phyloP scores from a whole-genome alignment of 2,329 filamentous ascomycete species.

The Fusarium drepaniforme region DNA sequence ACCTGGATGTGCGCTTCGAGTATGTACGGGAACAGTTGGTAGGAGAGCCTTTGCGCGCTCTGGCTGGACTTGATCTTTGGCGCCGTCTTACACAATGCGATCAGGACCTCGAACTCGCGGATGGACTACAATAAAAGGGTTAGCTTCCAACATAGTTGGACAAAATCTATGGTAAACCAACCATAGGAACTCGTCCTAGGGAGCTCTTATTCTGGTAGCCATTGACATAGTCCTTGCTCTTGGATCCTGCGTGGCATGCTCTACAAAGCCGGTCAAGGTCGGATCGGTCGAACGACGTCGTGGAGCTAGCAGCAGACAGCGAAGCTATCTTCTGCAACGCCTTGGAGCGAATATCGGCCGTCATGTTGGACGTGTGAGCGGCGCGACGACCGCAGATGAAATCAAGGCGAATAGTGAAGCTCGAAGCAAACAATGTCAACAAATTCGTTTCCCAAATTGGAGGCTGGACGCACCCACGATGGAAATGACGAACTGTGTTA shows the following conservation, averaged over 20 bases:
- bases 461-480: conserved; percentile 15
- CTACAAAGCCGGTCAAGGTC: conserved; percentile 73
- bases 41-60: conserved; percentile 82
- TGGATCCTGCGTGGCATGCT: conserved; percentile 64
- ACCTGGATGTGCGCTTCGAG: conserved; percentile 85
- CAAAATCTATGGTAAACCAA: conserved; percentile 48
- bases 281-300: conserved; percentile 69
- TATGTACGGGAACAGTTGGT: conserved; percentile 85
- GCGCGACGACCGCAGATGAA: conserved; percentile 2
- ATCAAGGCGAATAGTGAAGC: conserved; percentile 13
- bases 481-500: conserved; percentile 39
- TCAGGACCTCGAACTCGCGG: conserved; percentile 90
- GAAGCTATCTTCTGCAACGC: conserved; percentile 75
- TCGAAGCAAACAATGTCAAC: conserved; percentile 28
- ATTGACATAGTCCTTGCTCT: conserved; percentile 60
- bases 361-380: conserved; percentile 51
- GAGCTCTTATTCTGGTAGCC: conserved; percentile 59
- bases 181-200: conserved; percentile 71
- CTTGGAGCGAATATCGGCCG: conserved; percentile 69
- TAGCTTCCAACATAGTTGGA: conserved; percentile 20
- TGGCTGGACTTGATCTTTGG: conserved; percentile 77
- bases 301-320: conserved; percentile 68
- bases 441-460: conserved; percentile 24
- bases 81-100: conserved; percentile 92
- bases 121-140: conserved; percentile 73